These are phyloP conservation scores for Mortierella antarctica DNA, from an alignment of 192 early-diverging fungal species.

Conservation along the genomic window DNA sequence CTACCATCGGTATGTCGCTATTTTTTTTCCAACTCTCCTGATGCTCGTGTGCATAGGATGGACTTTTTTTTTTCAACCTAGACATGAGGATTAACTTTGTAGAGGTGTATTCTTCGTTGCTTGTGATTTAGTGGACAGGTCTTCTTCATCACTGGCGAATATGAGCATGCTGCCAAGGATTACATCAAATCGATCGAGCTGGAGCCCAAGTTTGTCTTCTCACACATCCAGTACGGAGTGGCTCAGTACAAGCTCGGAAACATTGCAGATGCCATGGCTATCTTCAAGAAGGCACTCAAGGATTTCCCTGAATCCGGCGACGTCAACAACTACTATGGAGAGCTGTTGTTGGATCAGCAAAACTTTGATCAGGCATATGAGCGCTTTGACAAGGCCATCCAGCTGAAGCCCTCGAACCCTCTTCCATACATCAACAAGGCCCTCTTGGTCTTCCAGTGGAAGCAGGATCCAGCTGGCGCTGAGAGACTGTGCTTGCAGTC, in stretches of 20 bases:
- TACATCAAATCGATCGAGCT: conserved; percentile 84
- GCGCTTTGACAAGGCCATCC: conserved; percentile 90
- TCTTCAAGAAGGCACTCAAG: conserved; percentile 83
- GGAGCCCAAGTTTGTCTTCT: conserved; percentile 86
- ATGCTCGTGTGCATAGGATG: neutral
- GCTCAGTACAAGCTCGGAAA: conserved; percentile 92
- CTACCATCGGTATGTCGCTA: conserved; percentile 75
- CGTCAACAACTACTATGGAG: conserved; percentile 98
- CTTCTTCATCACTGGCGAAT: conserved; percentile 86
- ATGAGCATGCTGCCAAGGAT: conserved; percentile 82
- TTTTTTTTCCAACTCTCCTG: neutral
- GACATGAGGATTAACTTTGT: too few species aligned
- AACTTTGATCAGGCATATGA: conserved; percentile 83
- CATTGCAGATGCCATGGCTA: conserved; percentile 75
- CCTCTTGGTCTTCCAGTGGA: conserved; percentile 81
- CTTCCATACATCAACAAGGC: conserved; percentile 99
- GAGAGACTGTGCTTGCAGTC: conserved; percentile 83
- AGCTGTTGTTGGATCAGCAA: conserved; percentile 90
- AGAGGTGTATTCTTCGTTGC: neutral
- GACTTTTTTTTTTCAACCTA: conserved; percentile 10
- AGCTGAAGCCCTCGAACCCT: conserved; percentile 84
- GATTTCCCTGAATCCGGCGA: conserved; percentile 86
- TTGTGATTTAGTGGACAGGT: conserved; percentile 68
- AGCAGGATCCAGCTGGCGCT: conserved; percentile 76
- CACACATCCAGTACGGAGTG: conserved; percentile 95